phyloP scores from a whole-genome alignment of 768 basidiomycete genomes.

The Amanita pallidorosea region DNA sequence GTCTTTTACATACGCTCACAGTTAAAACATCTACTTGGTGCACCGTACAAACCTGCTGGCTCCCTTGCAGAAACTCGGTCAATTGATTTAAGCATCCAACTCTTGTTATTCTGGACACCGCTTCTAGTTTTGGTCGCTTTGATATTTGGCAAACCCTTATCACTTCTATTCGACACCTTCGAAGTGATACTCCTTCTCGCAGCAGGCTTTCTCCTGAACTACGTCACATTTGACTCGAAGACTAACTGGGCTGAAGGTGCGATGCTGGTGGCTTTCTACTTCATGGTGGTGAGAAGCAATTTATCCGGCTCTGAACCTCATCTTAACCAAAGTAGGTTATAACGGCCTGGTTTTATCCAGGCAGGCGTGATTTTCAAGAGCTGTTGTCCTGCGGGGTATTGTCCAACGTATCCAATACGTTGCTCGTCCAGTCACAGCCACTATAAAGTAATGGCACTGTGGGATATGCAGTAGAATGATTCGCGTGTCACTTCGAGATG shows the following conservation, averaged over 20 bases:
- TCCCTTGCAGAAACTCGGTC: conserved; percentile 55
- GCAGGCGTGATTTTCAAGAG: conserved; percentile 18
- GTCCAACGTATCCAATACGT: neutral
- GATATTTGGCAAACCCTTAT: conserved; percentile 51
- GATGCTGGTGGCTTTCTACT: conserved; percentile 55
- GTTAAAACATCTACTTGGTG: neutral
- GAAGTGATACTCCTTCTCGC: conserved; percentile 45
- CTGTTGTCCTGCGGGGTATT: conserved; percentile 14
- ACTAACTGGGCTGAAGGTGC: conserved; percentile 73
- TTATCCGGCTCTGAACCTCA: neutral
- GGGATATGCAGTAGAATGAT: neutral
- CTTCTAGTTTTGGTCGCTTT: conserved; percentile 58
- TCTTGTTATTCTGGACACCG: conserved; percentile 72
- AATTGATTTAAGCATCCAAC: conserved; percentile 73
- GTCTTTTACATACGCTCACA: conserved; percentile 33
- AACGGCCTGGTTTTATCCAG: conserved; percentile 25
- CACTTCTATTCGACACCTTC: conserved; percentile 54
- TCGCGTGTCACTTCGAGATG: neutral
- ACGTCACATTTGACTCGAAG: conserved; percentile 66
- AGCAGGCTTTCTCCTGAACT: conserved; percentile 68
- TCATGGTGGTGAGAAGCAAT: conserved; percentile 39
- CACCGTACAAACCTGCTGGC: conserved; percentile 24
- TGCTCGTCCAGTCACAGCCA: neutral
- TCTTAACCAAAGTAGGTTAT: conserved; percentile 10
- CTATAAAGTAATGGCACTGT: neutral